A percentile compares a stretch with the other conserved stretches of the same genome.
Evolutionary conservation across 2,329 filamentous ascomycete species (phyloP).

Genomic region (Colletotrichum chrysophilum): DNA sequence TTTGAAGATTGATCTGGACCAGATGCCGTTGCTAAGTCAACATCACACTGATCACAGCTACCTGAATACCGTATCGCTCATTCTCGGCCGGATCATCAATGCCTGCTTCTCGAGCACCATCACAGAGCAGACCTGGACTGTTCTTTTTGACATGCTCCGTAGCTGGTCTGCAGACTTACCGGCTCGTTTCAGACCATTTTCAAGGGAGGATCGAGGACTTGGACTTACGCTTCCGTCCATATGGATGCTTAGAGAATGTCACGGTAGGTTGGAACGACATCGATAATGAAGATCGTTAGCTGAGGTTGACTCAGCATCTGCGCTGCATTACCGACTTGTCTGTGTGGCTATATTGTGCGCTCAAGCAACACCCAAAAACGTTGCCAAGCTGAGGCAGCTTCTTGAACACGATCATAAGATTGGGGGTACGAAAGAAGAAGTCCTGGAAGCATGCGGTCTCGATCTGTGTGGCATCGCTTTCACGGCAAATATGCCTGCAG

Average conservation of each 20-base stretch:
- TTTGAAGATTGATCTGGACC: conserved; percentile 43
- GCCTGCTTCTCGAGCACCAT: conserved; percentile 29
- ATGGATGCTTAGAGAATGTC: conserved; percentile 46
- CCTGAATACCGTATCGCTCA: conserved; percentile 45
- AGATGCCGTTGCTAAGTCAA: conserved; percentile 15
- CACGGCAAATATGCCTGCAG: conserved; percentile 44
- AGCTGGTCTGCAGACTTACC: conserved; percentile 38
- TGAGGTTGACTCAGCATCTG: conserved; percentile 36
- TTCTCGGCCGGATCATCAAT: conserved; percentile 50
- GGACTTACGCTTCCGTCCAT: conserved; percentile 37
- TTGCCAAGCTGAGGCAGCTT: conserved; percentile 4
- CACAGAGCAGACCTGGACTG: conserved; percentile 23
- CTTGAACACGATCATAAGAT: neutral
- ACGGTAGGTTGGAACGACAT: conserved; percentile 36
- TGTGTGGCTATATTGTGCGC: conserved; percentile 35
- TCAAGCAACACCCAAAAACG: conserved; percentile 8
- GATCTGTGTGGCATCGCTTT: conserved; percentile 50
- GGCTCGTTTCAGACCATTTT: conserved; percentile 35
- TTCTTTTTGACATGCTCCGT: conserved; percentile 25
- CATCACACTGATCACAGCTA: conserved; percentile 32
- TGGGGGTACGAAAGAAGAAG: conserved; percentile 14
- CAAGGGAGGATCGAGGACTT: conserved; percentile 10
- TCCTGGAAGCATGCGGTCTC: conserved; percentile 38
- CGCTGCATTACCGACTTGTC: conserved; percentile 47
- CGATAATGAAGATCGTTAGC: neutral